Base-by-base conservation (phyloP, 176 grass and related monocot species). In the Zoysia pacifica region DNA sequence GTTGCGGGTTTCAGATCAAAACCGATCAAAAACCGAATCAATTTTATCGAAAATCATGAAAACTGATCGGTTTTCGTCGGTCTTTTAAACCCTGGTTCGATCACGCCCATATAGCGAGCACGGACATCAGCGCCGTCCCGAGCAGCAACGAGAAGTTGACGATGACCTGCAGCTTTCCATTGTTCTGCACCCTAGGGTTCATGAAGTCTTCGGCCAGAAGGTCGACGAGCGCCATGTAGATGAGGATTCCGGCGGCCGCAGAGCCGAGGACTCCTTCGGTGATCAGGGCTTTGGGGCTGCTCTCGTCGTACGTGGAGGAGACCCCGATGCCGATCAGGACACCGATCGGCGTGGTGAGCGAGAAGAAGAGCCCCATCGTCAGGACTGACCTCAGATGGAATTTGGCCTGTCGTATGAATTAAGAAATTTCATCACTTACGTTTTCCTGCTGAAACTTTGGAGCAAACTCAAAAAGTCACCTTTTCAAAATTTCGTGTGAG, bases 161-260 rank as follows among this genome's bases (percentile, higher is more conserved):
- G 6, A 70, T n/a, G 48, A 93, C 38, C 50, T 90, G 89, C 45
- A 97, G 28, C 58, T 50, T 90, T 2, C 48, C 82, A 6, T 76
- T 89, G 20, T 45, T 84, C 67, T 90, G 91, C 48, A 97, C 91
- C 11, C 67, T 81, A 16, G 85, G 70, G 49, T 90, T 90, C 94
- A 88, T 86, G 47, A 90, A 93, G 36, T 90, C 91, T 51, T 87
- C 82, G 0, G 91, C 88, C 0, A 93, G 70, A 7, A 93, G 88
- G 77, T 93, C 91, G 1, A 93, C 88, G 5, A 93, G 79, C 0
- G 88, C 82, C 88, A 97, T 97, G 75, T 97, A 97, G 72, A 82
- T 79, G 0, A 97, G 78, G 40, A 97, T 97, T 11, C 91, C 91
- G 0, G 94, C 86, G 0, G 91, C 81, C 0, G 69, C 85, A 0